Conservation (phyloP, 495 filamentous ascomycete species). For the Parathielavia appendiculata region DNA sequence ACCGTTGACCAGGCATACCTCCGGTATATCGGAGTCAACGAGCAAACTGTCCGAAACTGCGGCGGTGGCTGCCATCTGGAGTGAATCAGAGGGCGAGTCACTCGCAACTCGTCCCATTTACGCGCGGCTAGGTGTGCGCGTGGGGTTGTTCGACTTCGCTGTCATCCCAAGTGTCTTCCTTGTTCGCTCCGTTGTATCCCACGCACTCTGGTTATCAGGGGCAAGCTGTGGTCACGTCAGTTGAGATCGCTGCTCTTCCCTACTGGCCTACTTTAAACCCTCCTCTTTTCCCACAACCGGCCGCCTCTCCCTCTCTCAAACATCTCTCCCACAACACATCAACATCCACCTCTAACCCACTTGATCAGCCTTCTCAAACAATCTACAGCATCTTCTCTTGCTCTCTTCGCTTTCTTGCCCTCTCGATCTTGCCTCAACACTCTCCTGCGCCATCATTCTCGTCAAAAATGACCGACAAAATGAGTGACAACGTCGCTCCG, state of each 20-base stretch:
- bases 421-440: too few species aligned
- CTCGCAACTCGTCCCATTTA: not conserved
- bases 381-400: too few species aligned
- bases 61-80: not conserved
- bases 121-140: not conserved
- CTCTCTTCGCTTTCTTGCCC: too few species aligned
- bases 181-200: not conserved
- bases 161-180: not conserved
- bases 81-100: not conserved
- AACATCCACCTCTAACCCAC: not conserved
- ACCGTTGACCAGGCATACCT: not conserved
- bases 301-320: not conserved
- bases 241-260: not conserved
- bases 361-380: not conserved
- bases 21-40: not conserved
- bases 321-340: not conserved
- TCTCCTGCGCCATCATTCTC: not conserved
- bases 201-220: not conserved
- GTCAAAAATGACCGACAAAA: not conserved
- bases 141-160: not conserved
- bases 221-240: not conserved
- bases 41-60: not conserved
- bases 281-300: not conserved
- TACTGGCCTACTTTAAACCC: slow-evolving; percentile 7
- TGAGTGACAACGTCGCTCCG: not conserved